Evolutionary conservation across 306 rosid genomes (phyloP), one percentile per base, ranked within the genome.

Genomic region (Rubus idaeus): DNA sequence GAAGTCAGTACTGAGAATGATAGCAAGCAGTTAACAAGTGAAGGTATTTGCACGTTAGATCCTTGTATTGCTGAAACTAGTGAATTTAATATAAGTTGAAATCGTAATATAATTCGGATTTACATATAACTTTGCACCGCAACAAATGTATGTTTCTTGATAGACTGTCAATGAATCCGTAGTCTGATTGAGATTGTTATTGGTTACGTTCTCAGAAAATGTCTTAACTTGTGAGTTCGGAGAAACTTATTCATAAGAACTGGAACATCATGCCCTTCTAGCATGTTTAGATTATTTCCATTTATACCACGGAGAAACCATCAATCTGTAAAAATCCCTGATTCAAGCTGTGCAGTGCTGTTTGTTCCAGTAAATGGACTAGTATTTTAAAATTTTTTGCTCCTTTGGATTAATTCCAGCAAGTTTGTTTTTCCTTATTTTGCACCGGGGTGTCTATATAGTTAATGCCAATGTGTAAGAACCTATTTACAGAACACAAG

Each of bases 31-130:
- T 75, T 79, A 42, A 64, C 83, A 68, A 51, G 86, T 52, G 86
- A 81, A 83, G 96, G 97, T 90, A 86, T 69, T 71, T 61, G 18
- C 73, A 5, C 47, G 6, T 30, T 49, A 11, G 41, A 44, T 10
- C 69, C 35, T 55, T 60, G 69, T 73, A 50, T 78, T 67, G 30
- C 70, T 6, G 52, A 61, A 35, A 60, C 41, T 49, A 68, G 52
- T 30, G 62, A 70, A 47, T 26, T 14, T 14, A 2, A 17, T 17
- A 4, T 17, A 17, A 20, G 23, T 12, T 35, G 57, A 39, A 23
- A 46, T 18, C 0, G 3, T 37, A 47, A 2, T 45, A 35, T 58
- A 44, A 1, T 14, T 44, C 10, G 26, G 77, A 44, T 42, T 58
- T 57, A 42, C 1, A 49, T 70, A 2, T 16, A 35, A 17, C 5